Evolutionary conservation across 768 basidiomycete genomes (phyloP).

Genomic region (Tremella yokohamensis): DNA sequence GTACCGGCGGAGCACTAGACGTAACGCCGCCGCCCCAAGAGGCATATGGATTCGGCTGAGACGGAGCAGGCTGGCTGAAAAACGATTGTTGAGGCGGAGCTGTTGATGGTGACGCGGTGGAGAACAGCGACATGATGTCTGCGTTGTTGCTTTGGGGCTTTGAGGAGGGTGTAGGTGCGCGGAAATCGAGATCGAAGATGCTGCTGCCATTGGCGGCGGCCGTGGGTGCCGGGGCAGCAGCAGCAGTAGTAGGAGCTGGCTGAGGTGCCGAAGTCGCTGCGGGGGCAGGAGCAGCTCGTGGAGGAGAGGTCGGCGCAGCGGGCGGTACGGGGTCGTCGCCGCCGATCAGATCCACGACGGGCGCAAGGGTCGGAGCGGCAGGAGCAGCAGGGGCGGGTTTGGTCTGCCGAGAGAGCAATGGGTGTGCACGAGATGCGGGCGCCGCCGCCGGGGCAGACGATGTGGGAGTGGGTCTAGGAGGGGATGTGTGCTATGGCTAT

Average conservation of each 20-base stretch:
- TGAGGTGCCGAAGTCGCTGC: conserved; percentile 9
- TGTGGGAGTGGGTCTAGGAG: conserved; percentile 28
- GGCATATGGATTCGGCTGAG: conserved; percentile 18
- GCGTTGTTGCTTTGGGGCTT: conserved; percentile 39
- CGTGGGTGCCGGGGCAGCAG: conserved; percentile 12
- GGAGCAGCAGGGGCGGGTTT: conserved; percentile 23
- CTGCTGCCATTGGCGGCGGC: conserved; percentile 18
- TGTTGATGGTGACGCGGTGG: conserved; percentile 22
- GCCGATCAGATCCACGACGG: conserved; percentile 43
- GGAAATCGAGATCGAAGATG: conserved; percentile 50
- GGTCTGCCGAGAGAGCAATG: conserved; percentile 33
- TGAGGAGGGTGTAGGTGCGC: conserved; percentile 41
- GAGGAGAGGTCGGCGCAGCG: conserved; percentile 27
- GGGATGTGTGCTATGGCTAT: conserved; percentile 1
- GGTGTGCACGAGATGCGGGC: conserved; percentile 31
- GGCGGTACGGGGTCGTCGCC: conserved; percentile 28
- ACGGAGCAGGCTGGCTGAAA: conserved; percentile 23
- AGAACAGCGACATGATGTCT: conserved; percentile 50
- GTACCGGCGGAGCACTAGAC: conserved; percentile 25
- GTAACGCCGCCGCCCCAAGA: conserved; percentile 40
- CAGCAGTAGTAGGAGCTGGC: conserved; percentile 21
- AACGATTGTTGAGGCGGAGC: conserved; percentile 22
- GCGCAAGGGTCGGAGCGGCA: conserved; percentile 28
- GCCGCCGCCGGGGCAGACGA: conserved; percentile 29
- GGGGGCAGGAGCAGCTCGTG: conserved; percentile 10